Base-by-base conservation (phyloP, 2,329 filamentous ascomycete genomes). In the Gnomoniopsis sp. region DNA sequence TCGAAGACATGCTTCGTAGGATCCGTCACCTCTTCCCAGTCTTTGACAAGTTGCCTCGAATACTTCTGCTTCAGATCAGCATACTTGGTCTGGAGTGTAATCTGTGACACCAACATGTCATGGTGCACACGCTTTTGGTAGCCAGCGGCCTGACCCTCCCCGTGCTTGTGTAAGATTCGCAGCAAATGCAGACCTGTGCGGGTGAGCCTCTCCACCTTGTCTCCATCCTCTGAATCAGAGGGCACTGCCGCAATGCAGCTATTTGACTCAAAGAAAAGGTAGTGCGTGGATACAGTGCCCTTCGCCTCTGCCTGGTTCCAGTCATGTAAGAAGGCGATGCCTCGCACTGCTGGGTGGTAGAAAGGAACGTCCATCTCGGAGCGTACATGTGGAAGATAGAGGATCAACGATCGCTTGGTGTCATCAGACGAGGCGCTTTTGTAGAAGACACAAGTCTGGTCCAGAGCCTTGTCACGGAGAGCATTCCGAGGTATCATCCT, bases 1-100 rank as follows among this genome's bases (percentile, higher is more conserved):
- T 99, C 95, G 72, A 97, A 98, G 2, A 98, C 91, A 69, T 98
- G 93, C 71, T 98, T 99, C 17, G 79, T 79, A 0, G 93, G 90
- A 69, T 96, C 92, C 0, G 93, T 98, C 53, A 83, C 82, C 75
- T 98, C 95, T 15, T 86, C 87, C 95, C 93, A 99, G 1, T 74
- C 76, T n/a, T 83, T 73, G 15, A 92, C 88, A 14, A 99, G 76
- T 1, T 74, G 68, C 21, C 84, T 82, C 1, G 91, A 91, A 70
- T 98, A 92, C 65, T 84, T 88, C 55, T 84, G 77, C 74, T 98
- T 98, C 7, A 99, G 80, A 19, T 80, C 78, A 0, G 88, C 81
- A 70, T 97, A 98, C 0, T 88, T 93, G 67, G 93, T 85, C 70
- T 98, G 93, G 55, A 96, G 87, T 0, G 79, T 75, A 53, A 87